Evolutionary conservation across 139 green algal species (phyloP), one percentile per base, ranked within the genome.

Genomic region (Volvox reticuliferus): DNA sequence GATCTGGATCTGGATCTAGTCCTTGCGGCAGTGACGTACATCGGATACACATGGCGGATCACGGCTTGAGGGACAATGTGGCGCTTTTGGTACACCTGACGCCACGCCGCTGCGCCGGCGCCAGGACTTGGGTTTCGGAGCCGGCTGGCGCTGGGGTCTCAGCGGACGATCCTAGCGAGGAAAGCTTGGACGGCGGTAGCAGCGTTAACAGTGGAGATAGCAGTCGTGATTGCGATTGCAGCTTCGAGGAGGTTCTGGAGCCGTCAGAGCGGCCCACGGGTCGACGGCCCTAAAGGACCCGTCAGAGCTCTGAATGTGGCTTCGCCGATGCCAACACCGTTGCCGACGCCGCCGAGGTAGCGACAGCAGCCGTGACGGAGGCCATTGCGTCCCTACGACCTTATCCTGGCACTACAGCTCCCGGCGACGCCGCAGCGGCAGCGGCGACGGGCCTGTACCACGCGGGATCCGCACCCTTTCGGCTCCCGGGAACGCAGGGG

Each of bases 11-110:
- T 55, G 71, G 21, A 79, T 79, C 71, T 32, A 28, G 22, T 26
- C 24, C 24, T 75, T 32, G 67, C 24, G 67, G 67, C 67, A 79
- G 71, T 35, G 71, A 30, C 30, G 88, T 82, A 26, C 33, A 88
- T 67, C 44, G 20, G 12, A 82, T 90, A 69, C 86, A 32, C 6
- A 96, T 97, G 79, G 61, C 32, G 12, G 71, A 94, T 0, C 87
- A 93, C 36, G 94, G 86, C 9, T 82, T 98, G 84, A 83, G 91
- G 35, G 95, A 98, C 91, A 98, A 98, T 77, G 97, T 98, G 28
- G 96, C 94, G 0, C 93, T 97, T 67, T 67, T 98, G 35, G 89
- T 94, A 6, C 76, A 93, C 24, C 93, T 98, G 26, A 20, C 50
- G 36, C 55, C 32, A 17, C 92, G 97, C 13, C 13, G 67, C 32